phyloP scores from a whole-genome alignment of 2,329 filamentous ascomycete genomes.

The Aspergillus phoenicis region DNA sequence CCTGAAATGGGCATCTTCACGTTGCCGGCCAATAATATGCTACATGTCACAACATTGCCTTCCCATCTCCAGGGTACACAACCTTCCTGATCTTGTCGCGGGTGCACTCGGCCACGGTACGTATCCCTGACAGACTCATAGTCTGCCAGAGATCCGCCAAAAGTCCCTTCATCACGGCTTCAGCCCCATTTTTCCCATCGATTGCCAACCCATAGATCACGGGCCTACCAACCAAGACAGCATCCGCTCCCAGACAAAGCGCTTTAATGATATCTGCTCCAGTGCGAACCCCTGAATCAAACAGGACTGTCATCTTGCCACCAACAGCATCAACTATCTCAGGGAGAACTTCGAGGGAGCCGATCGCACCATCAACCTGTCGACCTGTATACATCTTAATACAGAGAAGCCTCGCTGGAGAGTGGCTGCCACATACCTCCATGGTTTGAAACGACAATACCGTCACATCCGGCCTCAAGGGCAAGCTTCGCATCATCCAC shows the following conservation, averaged over 20 bases:
- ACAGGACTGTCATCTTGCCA: constrained; percentile 50
- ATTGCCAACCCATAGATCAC: constrained; percentile 62
- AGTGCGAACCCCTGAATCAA: constrained; percentile 55
- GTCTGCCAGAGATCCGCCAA: constrained; percentile 59
- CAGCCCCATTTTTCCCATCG: constrained; percentile 58
- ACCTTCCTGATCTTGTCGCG: constrained; percentile 37
- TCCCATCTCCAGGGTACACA: constrained; percentile 39
- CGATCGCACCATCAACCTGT: constrained; percentile 56
- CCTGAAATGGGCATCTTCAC: neutral
- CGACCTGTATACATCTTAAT: constrained; percentile 32
- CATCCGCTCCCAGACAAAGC: constrained; percentile 58
- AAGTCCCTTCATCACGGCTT: constrained; percentile 53
- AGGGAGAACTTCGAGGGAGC: constrained; percentile 57
- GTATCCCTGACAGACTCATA: constrained; percentile 58
- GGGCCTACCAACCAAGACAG: constrained; percentile 60
- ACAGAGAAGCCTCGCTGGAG: neutral
- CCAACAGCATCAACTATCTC: constrained; percentile 64
- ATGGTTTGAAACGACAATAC: constrained; percentile 57
- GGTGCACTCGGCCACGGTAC: constrained; percentile 38
- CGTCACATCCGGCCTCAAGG: constrained; percentile 49
- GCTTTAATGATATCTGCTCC: constrained; percentile 57
- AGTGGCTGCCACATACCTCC: constrained; percentile 41
- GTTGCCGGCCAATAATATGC: neutral
- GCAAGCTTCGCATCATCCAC: constrained; percentile 52
- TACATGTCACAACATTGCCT: constrained; percentile 34